These are phyloP conservation scores for Lachancea kluyveri DNA, from an alignment of 805 yeast genomes.

Conservation along the genomic window DNA sequence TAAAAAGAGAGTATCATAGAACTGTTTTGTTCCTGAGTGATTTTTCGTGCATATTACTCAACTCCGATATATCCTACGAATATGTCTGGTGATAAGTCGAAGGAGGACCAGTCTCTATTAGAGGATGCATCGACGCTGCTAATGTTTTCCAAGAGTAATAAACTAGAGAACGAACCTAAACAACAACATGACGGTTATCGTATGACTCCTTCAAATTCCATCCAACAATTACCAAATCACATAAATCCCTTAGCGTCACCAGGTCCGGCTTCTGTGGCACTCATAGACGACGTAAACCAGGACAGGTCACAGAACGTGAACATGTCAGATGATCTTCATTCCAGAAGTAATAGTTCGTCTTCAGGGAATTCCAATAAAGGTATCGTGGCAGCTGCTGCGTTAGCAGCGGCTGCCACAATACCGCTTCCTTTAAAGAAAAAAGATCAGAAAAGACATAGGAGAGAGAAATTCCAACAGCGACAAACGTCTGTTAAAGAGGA, in stretches of 20 bases:
- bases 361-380: conserved; percentile 37
- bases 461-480: too few relatives aligned
- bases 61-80: conserved; percentile 2
- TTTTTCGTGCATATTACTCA: too few relatives aligned
- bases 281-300: conserved; percentile 20
- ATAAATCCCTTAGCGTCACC: conserved; percentile 33
- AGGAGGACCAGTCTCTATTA: conserved; percentile 29
- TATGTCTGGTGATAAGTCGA: conserved; percentile 1
- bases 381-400: conserved; percentile 74
- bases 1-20: too few relatives aligned
- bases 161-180: too few relatives aligned
- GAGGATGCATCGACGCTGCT: conserved; percentile 58
- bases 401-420: conserved; percentile 74
- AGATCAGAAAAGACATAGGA: conserved; percentile 8
- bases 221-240: conserved; percentile 29
- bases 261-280: conserved; percentile 42
- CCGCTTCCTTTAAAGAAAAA: conserved; percentile 48
- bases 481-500: too few relatives aligned
- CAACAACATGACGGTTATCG: too few relatives aligned
- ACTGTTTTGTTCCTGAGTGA: too few relatives aligned
- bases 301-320: conserved; percentile 1
- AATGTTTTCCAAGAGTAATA: conserved; percentile 53
- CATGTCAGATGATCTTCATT: background rate
- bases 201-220: conserved; percentile 15
- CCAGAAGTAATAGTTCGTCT: conserved; percentile 3